Evolutionary conservation across 2,329 filamentous ascomycete species (phyloP).

Genomic region (Botryotinia globosa): DNA sequence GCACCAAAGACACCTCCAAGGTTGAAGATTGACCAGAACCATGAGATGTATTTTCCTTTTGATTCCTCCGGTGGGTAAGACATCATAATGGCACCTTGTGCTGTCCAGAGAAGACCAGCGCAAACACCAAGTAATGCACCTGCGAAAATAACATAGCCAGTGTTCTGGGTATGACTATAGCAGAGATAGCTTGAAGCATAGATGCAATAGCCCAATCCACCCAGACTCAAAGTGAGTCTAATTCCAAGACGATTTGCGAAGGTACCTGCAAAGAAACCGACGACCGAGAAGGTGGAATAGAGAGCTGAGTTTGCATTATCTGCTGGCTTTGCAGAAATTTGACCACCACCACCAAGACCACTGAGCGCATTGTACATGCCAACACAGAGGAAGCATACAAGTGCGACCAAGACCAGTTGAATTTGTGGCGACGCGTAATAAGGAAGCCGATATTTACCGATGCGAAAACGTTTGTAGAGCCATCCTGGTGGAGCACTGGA

Average conservation of each 20-base stretch:
- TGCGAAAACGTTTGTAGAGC: slow-evolving; percentile 7
- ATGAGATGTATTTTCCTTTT: slow-evolving; percentile 84
- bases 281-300: slow-evolving; percentile 50
- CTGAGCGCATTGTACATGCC: slow-evolving; percentile 67
- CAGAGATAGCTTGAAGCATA: slow-evolving; percentile 60
- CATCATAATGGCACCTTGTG: slow-evolving; percentile 83
- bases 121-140: slow-evolving; percentile 74
- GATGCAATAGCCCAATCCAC: slow-evolving; percentile 71
- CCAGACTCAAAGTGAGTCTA: slow-evolving; percentile 62
- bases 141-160: slow-evolving; percentile 69
- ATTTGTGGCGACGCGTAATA: slow-evolving; percentile 73
- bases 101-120: slow-evolving; percentile 75
- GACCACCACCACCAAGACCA: slow-evolving; percentile 61
- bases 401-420: slow-evolving; percentile 66
- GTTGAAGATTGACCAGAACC: slow-evolving; percentile 95
- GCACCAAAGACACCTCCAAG: slow-evolving; percentile 81
- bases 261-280: slow-evolving; percentile 68
- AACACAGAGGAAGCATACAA: slow-evolving; percentile 67
- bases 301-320: slow-evolving; percentile 43
- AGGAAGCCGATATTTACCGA: slow-evolving; percentile 49
- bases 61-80: slow-evolving; percentile 74
- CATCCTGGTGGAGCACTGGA: slow-evolving; percentile 12
- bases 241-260: slow-evolving; percentile 73
- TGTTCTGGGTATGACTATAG: slow-evolving; percentile 25
- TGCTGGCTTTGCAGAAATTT: slow-evolving; percentile 44